These are phyloP conservation scores for Coemansia sp. DNA, from an alignment of 192 early-diverging fungal genomes.

Conservation along the genomic window DNA sequence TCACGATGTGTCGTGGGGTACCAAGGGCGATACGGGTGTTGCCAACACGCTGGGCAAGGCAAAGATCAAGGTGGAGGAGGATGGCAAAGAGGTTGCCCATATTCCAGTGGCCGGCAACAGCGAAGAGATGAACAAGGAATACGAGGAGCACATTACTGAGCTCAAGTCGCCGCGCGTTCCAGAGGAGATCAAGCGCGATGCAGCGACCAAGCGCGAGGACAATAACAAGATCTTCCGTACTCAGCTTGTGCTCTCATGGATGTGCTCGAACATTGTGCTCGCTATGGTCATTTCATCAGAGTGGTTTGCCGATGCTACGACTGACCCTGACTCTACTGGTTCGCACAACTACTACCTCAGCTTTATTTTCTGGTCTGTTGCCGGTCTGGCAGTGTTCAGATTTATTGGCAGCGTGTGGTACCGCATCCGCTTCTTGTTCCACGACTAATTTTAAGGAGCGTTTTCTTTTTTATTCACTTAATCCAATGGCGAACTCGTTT, in stretches of 20 bases:
- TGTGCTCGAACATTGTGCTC: slow-evolving; percentile 78
- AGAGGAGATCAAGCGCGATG: slow-evolving; percentile 50
- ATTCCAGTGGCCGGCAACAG: slow-evolving; percentile 73
- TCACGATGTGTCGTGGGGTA: slow-evolving; percentile 96
- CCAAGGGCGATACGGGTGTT: slow-evolving; percentile 81
- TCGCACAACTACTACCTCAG: slow-evolving; percentile 74
- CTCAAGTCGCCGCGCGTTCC: slow-evolving; percentile 55
- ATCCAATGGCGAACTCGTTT: not conserved
- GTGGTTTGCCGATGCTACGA: slow-evolving; percentile 47
- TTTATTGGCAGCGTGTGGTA: slow-evolving; percentile 76
- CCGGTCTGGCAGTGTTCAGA: slow-evolving; percentile 67
- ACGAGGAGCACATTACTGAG: slow-evolving; percentile 73
- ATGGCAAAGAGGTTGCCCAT: slow-evolving; percentile 68
- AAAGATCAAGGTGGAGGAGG: slow-evolving; percentile 66
- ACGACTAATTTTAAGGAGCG: slow-evolving; percentile 20
- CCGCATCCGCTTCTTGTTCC: slow-evolving; percentile 59
- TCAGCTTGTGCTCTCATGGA: slow-evolving; percentile 76
- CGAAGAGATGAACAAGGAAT: slow-evolving; percentile 78
- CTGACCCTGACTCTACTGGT: slow-evolving; percentile 31
- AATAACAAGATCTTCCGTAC: slow-evolving; percentile 89
- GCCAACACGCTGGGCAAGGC: slow-evolving; percentile 74
- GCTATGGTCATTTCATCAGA: slow-evolving; percentile 68
- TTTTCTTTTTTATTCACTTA: not conserved
- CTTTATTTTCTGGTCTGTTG: slow-evolving; percentile 87
- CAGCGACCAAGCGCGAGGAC: slow-evolving; percentile 85